Evolutionary conservation across 2,329 filamentous ascomycete species (phyloP).

Genomic region (Zymoseptoria pseudotritici): DNA sequence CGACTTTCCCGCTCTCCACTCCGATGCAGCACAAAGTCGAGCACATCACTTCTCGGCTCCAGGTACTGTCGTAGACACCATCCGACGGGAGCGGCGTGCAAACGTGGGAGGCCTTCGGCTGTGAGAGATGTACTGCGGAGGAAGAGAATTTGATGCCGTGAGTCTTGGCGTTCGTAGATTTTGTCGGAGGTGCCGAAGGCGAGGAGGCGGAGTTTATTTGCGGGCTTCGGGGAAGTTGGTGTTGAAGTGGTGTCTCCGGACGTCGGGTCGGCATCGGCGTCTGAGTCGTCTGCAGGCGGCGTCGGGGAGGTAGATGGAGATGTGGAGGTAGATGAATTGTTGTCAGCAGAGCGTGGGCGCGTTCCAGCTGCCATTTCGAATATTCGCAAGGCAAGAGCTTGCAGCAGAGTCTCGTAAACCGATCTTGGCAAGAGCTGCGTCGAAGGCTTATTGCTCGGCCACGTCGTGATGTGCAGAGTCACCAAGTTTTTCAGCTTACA

Average conservation of each 20-base stretch:
- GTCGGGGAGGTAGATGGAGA: neutral
- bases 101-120: conserved; percentile 34
- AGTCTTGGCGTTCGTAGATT: conserved; percentile 42
- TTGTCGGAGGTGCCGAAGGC: conserved; percentile 42
- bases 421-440: conserved; percentile 34
- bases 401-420: conserved; percentile 40
- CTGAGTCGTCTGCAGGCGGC: neutral
- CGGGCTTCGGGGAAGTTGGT: neutral
- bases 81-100: conserved; percentile 38
- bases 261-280: neutral
- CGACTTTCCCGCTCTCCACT: conserved; percentile 23
- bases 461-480: conserved; percentile 43
- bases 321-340: neutral
- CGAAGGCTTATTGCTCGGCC: conserved; percentile 39
- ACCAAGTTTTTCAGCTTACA: conserved; percentile 32
- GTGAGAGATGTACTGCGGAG: conserved; percentile 38
- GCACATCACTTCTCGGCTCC: conserved; percentile 38
- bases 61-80: conserved; percentile 41
- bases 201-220: conserved; percentile 34
- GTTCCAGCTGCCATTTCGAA: conserved; percentile 20
- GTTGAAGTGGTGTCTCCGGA: neutral
- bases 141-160: conserved; percentile 40
- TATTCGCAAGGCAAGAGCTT: conserved; percentile 19
- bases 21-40: conserved; percentile 37
- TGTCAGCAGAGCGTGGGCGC: neutral